Conservation (phyloP, 176 grass and related monocot genomes). For the bread wheat (Triticum aestivum) region IWGSC_CS_RefSeq_v2.1 NC_057801.1:483693900-483694399, state of each 20-base stretch:
- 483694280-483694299: background rate
- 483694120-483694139: constrained; percentile 2
- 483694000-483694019: constrained; percentile 68
- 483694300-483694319: constrained; percentile 5
- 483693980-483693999: constrained; percentile 85
- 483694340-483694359: constrained; percentile 84
- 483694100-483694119: background rate
- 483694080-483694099: constrained; percentile 1
- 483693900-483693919: constrained; percentile 62
- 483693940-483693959: constrained; percentile 86
- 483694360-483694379: constrained; percentile 92
- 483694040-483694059: constrained; percentile 30
- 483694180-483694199: background rate
- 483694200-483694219: constrained; percentile 16
- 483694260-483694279: constrained; percentile 8
- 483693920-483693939: constrained; percentile 55
- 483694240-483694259: constrained; percentile 6
- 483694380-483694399: constrained; percentile 90
- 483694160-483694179: constrained; percentile 11
- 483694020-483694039: constrained; percentile 95
- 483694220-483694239: background rate
- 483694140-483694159: constrained; percentile 18
- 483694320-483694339: constrained; percentile 25
- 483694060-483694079: background rate
- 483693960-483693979: constrained; percentile 87